These are phyloP conservation scores for Pseudozyma tsukubaensis DNA, from an alignment of 1,284 basidiomycete genomes.

Conservation along the genomic window DNA sequence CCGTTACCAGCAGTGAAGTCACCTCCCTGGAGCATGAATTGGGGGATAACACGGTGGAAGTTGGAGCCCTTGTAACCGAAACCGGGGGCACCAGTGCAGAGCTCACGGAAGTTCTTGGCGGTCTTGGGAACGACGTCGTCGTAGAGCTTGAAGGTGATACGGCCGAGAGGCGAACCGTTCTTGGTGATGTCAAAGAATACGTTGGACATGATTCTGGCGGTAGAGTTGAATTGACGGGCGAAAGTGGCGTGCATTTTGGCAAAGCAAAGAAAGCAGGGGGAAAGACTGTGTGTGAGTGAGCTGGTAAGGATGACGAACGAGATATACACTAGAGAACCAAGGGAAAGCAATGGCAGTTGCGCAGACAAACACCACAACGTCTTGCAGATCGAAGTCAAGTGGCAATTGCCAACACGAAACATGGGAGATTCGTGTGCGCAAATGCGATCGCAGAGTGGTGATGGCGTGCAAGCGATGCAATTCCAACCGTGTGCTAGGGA, in stretches of 20 bases:
- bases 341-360: not conserved
- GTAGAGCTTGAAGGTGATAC: conserved; percentile 65
- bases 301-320: conserved; percentile 21
- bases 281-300: conserved; percentile 55
- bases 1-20: conserved; percentile 69
- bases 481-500: not conserved
- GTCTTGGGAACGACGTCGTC: conserved; percentile 67
- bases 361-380: too few species aligned
- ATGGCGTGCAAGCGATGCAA: not conserved
- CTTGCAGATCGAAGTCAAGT: too few species aligned
- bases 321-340: not conserved
- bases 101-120: conserved; percentile 64
- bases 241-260: conserved; percentile 52
- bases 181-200: conserved; percentile 79
- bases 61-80: conserved; percentile 78
- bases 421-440: not conserved
- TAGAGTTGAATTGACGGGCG: conserved; percentile 60
- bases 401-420: too few species aligned
- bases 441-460: not conserved
- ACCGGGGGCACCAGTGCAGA: conserved; percentile 74
- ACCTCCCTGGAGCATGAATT: conserved; percentile 73
- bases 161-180: conserved; percentile 67
- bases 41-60: conserved; percentile 76
- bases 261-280: not conserved
- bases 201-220: conserved; percentile 69